Conservation (phyloP, 345 rosid species). For the Dovyalis caffra region DNA sequence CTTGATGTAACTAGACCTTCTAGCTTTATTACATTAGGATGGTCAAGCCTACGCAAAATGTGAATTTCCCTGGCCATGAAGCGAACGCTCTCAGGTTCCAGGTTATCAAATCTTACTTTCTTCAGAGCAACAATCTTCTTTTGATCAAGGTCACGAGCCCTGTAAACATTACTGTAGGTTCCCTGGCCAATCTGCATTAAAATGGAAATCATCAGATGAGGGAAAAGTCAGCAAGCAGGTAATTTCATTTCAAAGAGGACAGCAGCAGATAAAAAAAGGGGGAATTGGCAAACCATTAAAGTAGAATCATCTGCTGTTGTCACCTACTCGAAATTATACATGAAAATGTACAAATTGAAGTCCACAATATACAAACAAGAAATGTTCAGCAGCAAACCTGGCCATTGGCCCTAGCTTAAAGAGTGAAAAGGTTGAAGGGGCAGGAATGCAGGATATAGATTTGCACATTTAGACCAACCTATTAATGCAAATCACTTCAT, state of each 20-base stretch:
- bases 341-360: not conserved
- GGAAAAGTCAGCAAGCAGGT: not conserved
- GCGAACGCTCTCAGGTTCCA: constrained; percentile 95
- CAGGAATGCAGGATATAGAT: not conserved
- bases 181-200: constrained; percentile 95
- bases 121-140: constrained; percentile 92
- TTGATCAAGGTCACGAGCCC: constrained; percentile 93
- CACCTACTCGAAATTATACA: not conserved
- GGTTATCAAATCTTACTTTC: constrained; percentile 93
- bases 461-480: not conserved
- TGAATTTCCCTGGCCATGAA: constrained; percentile 99
- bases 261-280: not conserved
- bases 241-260: not conserved
- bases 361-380: not conserved
- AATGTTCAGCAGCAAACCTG: not conserved
- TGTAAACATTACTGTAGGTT: constrained; percentile 92
- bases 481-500: not conserved
- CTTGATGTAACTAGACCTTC: constrained; percentile 99
- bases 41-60: constrained; percentile 89
- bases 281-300: not conserved
- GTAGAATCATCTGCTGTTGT: not conserved
- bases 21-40: constrained; percentile 86
- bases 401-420: not conserved
- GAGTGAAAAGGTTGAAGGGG: not conserved
- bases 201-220: constrained; percentile 14